Evolutionary conservation across 2,329 filamentous ascomycete species (phyloP), one percentile per base, ranked within the genome.

Genomic region (Nigrospora oryzae): DNA sequence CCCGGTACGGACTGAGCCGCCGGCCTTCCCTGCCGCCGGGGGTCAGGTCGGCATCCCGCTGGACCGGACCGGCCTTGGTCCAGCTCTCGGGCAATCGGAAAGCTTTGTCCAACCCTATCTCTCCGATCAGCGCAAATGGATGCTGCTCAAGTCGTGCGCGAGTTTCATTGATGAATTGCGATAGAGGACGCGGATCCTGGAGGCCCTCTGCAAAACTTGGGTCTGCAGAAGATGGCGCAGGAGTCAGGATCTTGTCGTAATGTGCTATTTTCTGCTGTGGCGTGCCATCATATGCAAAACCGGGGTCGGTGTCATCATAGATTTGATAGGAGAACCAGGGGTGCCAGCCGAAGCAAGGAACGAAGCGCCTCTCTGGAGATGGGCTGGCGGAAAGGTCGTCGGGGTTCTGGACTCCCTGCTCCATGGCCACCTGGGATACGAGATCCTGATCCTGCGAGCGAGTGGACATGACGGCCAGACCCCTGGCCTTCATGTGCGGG

Each of bases 311-410:
- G 60, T 87, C 80, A 55, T 83, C 75, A 57, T 81, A 88, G 55
- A 93, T 73, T 51, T 87, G 81, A 60, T 91, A 73, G 1, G 86
- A 84, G 62, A 90, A 91, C 87, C 87, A 93, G 1, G 87, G 87
- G 59, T 93, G 87, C 85, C 86, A 90, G 16, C 87, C 87, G 63
- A 90, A 91, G n/a, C 81, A 80, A 0, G 87, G 84, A 4, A 91
- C 54, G 19, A 83, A 60, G 47, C 69, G 70, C 46, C 69, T 64
- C 43, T 51, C 42, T 19, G 50, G 44, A 40, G 41, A 33, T 30
- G 38, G n/a, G 7, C 23, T 49, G 39, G 51, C 42, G 32, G 44
- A 39, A 16, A 62, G 23, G 38, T 45, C 46, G 11, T 53, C 45
- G 33, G 46, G 50, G 48, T 59, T 54, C 23, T 56, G 57, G 40